Evolutionary conservation across 73 alveolate species (phyloP), one percentile per base, ranked within the genome.

Genomic region (Breviolum minutum): DNA sequence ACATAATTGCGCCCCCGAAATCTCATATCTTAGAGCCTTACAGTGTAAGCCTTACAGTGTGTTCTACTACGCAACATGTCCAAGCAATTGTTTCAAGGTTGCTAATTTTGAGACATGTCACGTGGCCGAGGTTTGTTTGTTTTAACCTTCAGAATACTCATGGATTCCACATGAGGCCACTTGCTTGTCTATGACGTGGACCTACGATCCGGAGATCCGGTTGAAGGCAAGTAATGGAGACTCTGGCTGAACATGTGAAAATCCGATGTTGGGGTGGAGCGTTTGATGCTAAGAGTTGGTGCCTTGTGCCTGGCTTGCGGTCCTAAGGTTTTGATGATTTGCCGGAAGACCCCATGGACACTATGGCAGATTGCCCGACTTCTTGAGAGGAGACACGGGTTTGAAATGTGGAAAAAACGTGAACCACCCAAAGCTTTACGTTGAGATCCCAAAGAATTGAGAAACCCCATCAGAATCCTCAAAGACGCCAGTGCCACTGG

Each of bases 171-270:
- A 61, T 73, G 3, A 82, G 91, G 91, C 87, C 26, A 48, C 26
- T 29, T 89, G 87, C 63, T 54, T 89, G 70, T 69, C 87, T 2
- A 69, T 89, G 86, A 89, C 96, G 8, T 89, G 87, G 96, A 89
- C 87, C 30, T 89, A 89, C 71, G 96, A 89, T 70, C 68, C 62
- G 48, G 96, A 89, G 5, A 70, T 70, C 24, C 69, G 14, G 19
- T 54, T 89, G 32, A 24, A 89, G 62, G 95, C 74, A n/a, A 9
- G 12, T 22, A 76, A 27, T 7, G 26, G 13, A 7, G 62, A 6
- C 62, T 10, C 26, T 27, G 62, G 13, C 29, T 22, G 26, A 71
- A 8, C 81, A 12, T n/a, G 24, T 26, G 29, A 9, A 10, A 13
- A n/a, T 6, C 84, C 60, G 7, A 22, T 17, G 32, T 71, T 71